Percentiles rank a stretch among this genome's conserved stretches.
phyloP scores from a whole-genome alignment of 768 basidiomycete species.

The Termitomyces sp. region DNA sequence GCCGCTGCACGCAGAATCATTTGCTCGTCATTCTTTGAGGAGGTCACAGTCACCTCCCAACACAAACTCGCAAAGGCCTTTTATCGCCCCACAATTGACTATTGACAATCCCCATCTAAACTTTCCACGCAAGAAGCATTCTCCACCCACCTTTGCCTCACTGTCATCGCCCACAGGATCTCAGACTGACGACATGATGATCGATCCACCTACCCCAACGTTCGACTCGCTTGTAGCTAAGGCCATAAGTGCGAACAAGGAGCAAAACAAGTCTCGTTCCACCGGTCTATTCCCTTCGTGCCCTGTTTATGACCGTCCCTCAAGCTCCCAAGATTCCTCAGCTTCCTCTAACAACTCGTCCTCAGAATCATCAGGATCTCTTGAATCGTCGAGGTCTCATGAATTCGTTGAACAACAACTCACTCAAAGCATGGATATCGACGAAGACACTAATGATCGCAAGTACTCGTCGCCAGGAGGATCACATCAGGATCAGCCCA shows the following conservation, averaged over 20 bases:
- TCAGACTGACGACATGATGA: slow-evolving; percentile 3
- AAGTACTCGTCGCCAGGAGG: neutral
- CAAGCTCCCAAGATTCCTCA: slow-evolving; percentile 21
- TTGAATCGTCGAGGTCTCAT: slow-evolving; percentile 29
- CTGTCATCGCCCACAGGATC: slow-evolving; percentile 26
- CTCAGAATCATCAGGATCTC: neutral
- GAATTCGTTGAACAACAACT: slow-evolving; percentile 48
- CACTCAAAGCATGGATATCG: slow-evolving; percentile 36
- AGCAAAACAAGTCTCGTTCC: neutral
- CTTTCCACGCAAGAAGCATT: neutral
- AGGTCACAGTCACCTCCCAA: slow-evolving; percentile 1
- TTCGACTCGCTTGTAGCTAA: slow-evolving; percentile 20
- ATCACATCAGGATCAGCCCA: neutral
- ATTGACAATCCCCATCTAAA: neutral
- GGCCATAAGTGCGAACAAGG: slow-evolving; percentile 10
- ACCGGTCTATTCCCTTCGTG: slow-evolving; percentile 3
- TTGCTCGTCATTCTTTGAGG: neutral
- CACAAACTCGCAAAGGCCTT: neutral
- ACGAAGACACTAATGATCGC: slow-evolving; percentile 4
- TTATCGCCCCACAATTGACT: neutral
- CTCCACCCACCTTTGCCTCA: slow-evolving; percentile 25
- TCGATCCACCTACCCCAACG: slow-evolving; percentile 18
- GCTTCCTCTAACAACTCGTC: slow-evolving; percentile 23
- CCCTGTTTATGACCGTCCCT: neutral
- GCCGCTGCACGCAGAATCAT: neutral